Evolutionary conservation across 225 moss, liverwort and hornwort genomes (phyloP).

Genomic region (Marchantia paleacea): DNA sequence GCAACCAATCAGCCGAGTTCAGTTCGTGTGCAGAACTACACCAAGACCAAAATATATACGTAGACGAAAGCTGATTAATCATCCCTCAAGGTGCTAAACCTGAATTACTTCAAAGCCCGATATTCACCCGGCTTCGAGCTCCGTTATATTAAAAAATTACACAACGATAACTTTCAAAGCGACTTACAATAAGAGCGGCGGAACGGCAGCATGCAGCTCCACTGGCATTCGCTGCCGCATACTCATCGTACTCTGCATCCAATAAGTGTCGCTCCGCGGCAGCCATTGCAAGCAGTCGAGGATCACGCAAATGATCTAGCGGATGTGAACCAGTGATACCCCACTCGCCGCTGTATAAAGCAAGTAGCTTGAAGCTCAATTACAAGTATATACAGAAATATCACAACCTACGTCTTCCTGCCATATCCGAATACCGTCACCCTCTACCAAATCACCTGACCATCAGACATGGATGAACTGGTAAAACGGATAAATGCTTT

Average conservation of each 20-base stretch:
- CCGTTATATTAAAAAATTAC: too few species aligned
- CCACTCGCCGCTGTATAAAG: conserved; percentile 48
- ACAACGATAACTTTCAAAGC: too few species aligned
- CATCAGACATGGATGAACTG: too few species aligned
- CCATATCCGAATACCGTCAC: too few species aligned
- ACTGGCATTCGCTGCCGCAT: conserved; percentile 51
- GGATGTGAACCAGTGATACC: conserved; percentile 44
- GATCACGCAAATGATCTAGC: conserved; percentile 50
- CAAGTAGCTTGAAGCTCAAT: background rate
- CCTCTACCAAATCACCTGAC: too few species aligned
- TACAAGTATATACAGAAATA: background rate
- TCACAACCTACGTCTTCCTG: too few species aligned
- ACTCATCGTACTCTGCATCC: conserved; percentile 58
- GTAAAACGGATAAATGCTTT: too few species aligned
- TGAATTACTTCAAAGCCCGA: background rate
- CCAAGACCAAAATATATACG: background rate
- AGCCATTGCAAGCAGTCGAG: conserved; percentile 54
- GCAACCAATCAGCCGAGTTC: background rate
- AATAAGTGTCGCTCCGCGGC: conserved; percentile 58
- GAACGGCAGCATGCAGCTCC: conserved; percentile 60
- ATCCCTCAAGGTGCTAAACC: background rate
- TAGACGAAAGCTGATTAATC: background rate
- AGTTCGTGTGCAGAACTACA: background rate
- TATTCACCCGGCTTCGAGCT: background rate
- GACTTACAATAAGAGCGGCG: conserved; percentile 52